phyloP scores from a whole-genome alignment of 2,329 filamentous ascomycete species.

The Colletotrichum tabaci region DNA sequence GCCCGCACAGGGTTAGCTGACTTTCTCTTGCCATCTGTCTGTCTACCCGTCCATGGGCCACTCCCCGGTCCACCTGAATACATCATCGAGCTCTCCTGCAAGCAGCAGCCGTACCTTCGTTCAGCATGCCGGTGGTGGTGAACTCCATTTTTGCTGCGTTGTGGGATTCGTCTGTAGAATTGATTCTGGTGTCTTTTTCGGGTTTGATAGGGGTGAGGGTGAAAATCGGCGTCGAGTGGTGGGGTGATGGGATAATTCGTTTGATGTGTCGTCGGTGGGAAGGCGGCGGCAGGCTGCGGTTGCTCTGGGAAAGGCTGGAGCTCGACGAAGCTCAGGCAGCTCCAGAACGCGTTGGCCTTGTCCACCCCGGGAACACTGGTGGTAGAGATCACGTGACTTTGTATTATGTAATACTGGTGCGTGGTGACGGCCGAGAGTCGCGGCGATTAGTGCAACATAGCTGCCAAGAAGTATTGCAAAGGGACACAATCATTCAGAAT shows the following conservation, averaged over 20 bases:
- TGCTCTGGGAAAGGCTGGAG: conserved; percentile 51
- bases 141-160: conserved; percentile 68
- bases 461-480: neutral
- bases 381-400: conserved; percentile 44
- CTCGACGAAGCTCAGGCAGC: conserved; percentile 62
- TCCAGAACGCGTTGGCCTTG: conserved; percentile 58
- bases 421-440: too few species aligned
- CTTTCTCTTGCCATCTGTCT: neutral
- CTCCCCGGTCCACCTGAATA: conserved; percentile 11
- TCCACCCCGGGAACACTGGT: conserved; percentile 34
- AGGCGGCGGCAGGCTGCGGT: conserved; percentile 21
- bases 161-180: neutral
- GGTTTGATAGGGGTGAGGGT: neutral
- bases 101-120: conserved; percentile 67
- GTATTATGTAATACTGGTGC: neutral
- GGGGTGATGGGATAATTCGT: conserved; percentile 30
- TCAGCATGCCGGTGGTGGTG: conserved; percentile 73
- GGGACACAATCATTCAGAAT: neutral
- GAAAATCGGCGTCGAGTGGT: neutral
- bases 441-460: neutral
- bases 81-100: conserved; percentile 26
- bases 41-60: neutral
- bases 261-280: conserved; percentile 46
- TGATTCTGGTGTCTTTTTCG: conserved; percentile 41
- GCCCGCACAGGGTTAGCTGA: conserved; percentile 12